Evolutionary conservation across 2,329 filamentous ascomycete genomes (phyloP).

Genomic region (Daldinia eschscholtzii): DNA sequence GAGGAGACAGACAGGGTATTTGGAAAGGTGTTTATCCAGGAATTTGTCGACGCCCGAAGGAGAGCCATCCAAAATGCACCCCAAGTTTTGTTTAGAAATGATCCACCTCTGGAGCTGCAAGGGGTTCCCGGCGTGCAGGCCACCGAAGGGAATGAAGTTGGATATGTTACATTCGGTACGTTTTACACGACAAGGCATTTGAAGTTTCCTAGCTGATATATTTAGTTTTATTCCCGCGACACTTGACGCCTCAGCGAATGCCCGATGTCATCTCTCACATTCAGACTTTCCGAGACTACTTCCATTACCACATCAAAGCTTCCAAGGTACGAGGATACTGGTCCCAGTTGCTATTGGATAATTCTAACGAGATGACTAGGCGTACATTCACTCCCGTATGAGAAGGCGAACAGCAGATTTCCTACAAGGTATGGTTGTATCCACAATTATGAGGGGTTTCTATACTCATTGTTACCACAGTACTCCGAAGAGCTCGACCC

Average conservation of each 20-base stretch:
- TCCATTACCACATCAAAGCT: slow-evolving; percentile 99
- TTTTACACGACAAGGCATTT: background rate
- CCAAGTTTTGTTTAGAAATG: slow-evolving; percentile 95
- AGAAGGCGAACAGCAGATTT: slow-evolving; percentile 97
- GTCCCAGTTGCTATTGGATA: background rate
- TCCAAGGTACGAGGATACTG: slow-evolving; percentile 75
- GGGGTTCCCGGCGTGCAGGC: slow-evolving; percentile 84
- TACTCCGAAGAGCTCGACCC: slow-evolving; percentile 93
- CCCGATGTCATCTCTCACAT: slow-evolving; percentile 98
- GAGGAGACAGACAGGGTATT: slow-evolving; percentile 98
- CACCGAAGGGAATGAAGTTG: slow-evolving; percentile 84
- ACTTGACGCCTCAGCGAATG: slow-evolving; percentile 90
- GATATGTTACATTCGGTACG: slow-evolving; percentile 97
- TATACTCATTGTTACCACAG: slow-evolving; percentile 59
- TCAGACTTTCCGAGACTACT: slow-evolving; percentile 99
- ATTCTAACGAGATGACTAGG: slow-evolving; percentile 59
- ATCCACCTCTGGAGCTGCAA: slow-evolving; percentile 91
- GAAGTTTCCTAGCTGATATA: slow-evolving; percentile 31
- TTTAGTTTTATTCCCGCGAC: slow-evolving; percentile 91
- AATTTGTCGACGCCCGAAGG: slow-evolving; percentile 96
- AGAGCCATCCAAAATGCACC: slow-evolving; percentile 98
- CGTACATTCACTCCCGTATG: slow-evolving; percentile 99
- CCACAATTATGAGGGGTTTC: slow-evolving; percentile 47
- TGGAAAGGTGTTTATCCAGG: slow-evolving; percentile 97
- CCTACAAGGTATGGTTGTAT: slow-evolving; percentile 80